Percentiles rank a stretch among this genome's conserved stretches.
These are phyloP conservation scores for Aciculoconidium aculeatum DNA, from an alignment of 805 yeast genomes.

Conservation along the genomic window DNA sequence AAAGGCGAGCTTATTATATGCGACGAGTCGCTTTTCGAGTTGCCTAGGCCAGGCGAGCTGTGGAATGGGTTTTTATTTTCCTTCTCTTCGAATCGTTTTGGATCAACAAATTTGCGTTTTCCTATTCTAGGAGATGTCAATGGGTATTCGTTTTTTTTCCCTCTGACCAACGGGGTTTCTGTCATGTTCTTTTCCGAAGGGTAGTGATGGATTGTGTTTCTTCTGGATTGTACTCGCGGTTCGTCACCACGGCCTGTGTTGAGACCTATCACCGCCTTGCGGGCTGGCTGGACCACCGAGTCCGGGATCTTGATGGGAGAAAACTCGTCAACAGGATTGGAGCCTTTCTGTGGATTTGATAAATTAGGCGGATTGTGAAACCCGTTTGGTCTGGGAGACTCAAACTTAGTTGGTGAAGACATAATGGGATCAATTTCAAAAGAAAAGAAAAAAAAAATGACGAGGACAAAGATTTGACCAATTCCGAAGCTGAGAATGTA, in stretches of 20 bases:
- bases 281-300: conserved; percentile 4
- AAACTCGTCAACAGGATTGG: conserved; percentile 10
- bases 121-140: conserved; percentile 10
- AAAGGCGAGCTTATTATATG: conserved; percentile 14
- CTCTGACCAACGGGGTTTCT: conserved; percentile 8
- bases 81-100: conserved; percentile 7
- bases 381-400: too few species aligned
- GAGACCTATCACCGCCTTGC: conserved; percentile 33
- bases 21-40: conserved; percentile 1
- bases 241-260: conserved; percentile 31
- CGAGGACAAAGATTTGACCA: too few species aligned
- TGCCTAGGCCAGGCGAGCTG: conserved; percentile 10
- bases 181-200: conserved; percentile 7
- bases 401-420: conserved; percentile 6
- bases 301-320: conserved; percentile 12
- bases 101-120: conserved; percentile 1
- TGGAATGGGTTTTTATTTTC: conserved; percentile 13
- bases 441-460: conserved; percentile 3
- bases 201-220: conserved; percentile 15
- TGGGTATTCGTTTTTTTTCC: conserved; percentile 5
- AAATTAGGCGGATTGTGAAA: too few species aligned
- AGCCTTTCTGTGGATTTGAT: neutral
- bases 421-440: too few species aligned
- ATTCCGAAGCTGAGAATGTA: too few species aligned
- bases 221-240: conserved; percentile 9